phyloP scores from a whole-genome alignment of 148 eudicot species.

The Drosera capensis region DNA sequence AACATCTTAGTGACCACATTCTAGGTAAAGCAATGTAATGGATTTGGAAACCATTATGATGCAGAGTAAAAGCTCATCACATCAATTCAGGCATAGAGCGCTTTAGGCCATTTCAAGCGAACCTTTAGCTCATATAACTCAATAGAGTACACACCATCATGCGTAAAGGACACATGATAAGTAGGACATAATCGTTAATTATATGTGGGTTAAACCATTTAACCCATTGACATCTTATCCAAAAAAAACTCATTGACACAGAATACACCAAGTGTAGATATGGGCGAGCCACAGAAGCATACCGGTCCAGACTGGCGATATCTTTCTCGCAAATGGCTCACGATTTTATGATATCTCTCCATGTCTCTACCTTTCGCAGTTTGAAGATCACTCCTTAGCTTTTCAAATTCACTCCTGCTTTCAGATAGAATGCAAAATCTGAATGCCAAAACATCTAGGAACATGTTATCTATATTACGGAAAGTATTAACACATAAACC shows the following conservation, averaged over 20 bases:
- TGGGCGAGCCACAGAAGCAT: conserved; percentile 19
- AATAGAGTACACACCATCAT: no score
- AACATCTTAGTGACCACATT: not conserved
- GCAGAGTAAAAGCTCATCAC: not conserved
- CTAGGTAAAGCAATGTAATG: not conserved
- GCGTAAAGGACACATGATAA: no score
- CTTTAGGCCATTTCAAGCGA: no score
- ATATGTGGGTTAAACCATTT: no score
- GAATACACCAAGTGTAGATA: no score
- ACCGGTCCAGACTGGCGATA: conserved; percentile 77
- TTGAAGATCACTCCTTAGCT: conserved; percentile 66
- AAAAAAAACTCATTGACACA: no score
- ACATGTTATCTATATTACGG: not conserved
- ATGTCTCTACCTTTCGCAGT: conserved; percentile 54
- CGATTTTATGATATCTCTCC: conserved; percentile 38
- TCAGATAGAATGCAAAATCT: not conserved
- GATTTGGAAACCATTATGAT: not conserved
- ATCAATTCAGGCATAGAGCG: not conserved
- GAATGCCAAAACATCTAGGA: conserved; percentile 1
- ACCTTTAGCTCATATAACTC: no score
- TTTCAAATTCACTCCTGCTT: conserved; percentile 53
- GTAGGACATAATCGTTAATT: no score
- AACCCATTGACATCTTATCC: no score
- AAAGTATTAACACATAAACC: not conserved
- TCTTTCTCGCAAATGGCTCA: conserved; percentile 56